Evolutionary conservation across 345 rosid species (phyloP), one percentile per base, ranked within the genome.

Genomic region (Arabis alpina): DNA sequence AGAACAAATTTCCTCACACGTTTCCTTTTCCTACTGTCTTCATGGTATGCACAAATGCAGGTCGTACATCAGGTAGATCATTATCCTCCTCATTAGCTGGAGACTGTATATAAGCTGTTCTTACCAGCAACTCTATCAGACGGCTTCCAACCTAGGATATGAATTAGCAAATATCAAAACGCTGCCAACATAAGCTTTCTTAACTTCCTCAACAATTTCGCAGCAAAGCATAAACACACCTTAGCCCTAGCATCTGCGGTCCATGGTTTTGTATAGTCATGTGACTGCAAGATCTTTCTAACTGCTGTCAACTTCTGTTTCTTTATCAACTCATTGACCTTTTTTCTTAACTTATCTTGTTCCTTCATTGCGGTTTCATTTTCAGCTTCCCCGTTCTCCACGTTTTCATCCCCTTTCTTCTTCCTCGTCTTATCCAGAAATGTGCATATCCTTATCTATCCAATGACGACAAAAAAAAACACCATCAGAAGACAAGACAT

Each of bases 121-220:
- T 84, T 72, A 85, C 77, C 70, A 91, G 79, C 77, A 95, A 79
- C 68, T 92, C 98, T 68, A 95, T 86, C 23, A 95, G 84, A 32
- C 89, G 91, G 76, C 97, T 87, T 68, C 99, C 99, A 80, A 94
- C 98, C 99, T 94, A 75, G 53, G 68, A 77, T 53, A 61, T 59
- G 53, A 34, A 64, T 61, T 11, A 43, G 62, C 10, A 47, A 39
- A 64, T 62, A 79, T 37, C 54, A 67, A 44, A 58, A 44, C 4
- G 34, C 28, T 68, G 52, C 59, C 13, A 47, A 74, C 30, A 55
- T 28, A 40, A 48, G n/a, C 8, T 43, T 56, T 66, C 42, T 43
- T 48, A 16, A 64, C 55, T 36, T 51, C 56, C n/a, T 39, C 42
- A 63, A 34, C 14, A 74, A 25, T 34, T 48, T 48, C 25, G 60